Evolutionary conservation across 768 basidiomycete genomes (phyloP), one percentile per base, ranked within the genome.

Genomic region (Tricholoma sp.): DNA sequence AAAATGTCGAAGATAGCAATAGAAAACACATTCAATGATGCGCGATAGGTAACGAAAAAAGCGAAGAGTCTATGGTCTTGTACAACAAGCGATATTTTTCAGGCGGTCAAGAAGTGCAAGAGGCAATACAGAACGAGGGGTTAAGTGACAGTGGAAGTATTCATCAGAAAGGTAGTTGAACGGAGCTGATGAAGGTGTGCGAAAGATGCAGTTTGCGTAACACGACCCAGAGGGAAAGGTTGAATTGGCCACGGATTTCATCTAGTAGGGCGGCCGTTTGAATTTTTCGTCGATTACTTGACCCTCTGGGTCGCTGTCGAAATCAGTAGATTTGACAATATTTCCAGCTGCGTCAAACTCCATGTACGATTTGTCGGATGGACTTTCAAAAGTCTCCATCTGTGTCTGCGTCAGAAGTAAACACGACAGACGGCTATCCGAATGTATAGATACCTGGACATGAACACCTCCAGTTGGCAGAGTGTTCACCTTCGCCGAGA

Each of bases 351-450:
- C 80, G 60, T 86, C 84, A 61, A 84, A 88, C 52, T 78, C 79
- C 32, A 73, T 54, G 50, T 74, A 78, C 0, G 74, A 71, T 51
- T 72, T 77, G 41, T 76, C 77, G 5, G 72, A 64, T 12, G 73
- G 76, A 57, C 73, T 75, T 59, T 80, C 77, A 55, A 86, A 84
- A 12, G 84, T 83, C 57, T 85, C 78, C 86, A 88, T 88, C 85
- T 88, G 58, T n/a, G 4, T 32, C 28, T 42, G 31, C 12, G 37
- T 55, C 60, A 56, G 44, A 33, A n/a, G 45, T 33, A 24, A 39
- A 29, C 29, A 18, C 24, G 50, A 44, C 24, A 17, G 24, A 45
- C 12, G 24, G 58, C 53, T 32, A 29, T 50, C 29, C 37, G 48
- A 9, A 31, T 1, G 15, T 50, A 20, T 39, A 55, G 63, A 53